These are phyloP conservation scores for Eucalyptus pauciflora DNA, from an alignment of 345 rosid genomes.

Conservation along the genomic window DNA sequence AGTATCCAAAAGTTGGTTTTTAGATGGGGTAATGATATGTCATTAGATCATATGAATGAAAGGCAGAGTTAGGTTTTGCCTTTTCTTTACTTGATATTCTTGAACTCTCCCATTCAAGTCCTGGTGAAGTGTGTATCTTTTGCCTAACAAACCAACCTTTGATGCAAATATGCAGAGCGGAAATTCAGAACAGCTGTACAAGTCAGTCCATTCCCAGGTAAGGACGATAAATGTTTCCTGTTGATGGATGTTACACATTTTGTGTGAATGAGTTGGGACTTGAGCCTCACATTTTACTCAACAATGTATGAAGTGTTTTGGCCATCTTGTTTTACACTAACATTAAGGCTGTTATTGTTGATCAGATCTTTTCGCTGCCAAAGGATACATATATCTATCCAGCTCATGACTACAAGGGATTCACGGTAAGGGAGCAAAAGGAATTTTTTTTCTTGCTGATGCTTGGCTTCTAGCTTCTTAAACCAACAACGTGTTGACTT, in stretches of 20 bases:
- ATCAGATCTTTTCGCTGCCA: conserved; percentile 79
- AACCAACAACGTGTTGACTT: not conserved
- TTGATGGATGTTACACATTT: not conserved
- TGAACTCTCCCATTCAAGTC: not conserved
- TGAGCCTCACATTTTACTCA: not conserved
- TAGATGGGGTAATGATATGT: not conserved
- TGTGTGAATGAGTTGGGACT: not conserved
- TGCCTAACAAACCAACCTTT: not conserved
- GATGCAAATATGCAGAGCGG: conserved; percentile 49
- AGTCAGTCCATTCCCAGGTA: conserved; percentile 95
- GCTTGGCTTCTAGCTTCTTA: not conserved
- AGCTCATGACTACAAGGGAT: conserved; percentile 93
- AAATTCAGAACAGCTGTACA: conserved; percentile 67
- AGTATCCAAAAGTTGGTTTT: not conserved
- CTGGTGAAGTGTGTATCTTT: not conserved
- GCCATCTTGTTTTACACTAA: not conserved
- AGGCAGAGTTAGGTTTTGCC: not conserved
- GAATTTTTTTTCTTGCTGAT: not conserved
- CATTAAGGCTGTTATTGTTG: not conserved
- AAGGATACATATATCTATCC: conserved; percentile 83
- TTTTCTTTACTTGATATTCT: not conserved
- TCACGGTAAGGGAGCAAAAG: conserved; percentile 36
- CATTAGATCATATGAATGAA: not conserved
- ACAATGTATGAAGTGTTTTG: not conserved
- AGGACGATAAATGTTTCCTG: not conserved